Base-by-base conservation (phyloP, 805 yeast species). In the Geotrichum ghanense region DNA sequence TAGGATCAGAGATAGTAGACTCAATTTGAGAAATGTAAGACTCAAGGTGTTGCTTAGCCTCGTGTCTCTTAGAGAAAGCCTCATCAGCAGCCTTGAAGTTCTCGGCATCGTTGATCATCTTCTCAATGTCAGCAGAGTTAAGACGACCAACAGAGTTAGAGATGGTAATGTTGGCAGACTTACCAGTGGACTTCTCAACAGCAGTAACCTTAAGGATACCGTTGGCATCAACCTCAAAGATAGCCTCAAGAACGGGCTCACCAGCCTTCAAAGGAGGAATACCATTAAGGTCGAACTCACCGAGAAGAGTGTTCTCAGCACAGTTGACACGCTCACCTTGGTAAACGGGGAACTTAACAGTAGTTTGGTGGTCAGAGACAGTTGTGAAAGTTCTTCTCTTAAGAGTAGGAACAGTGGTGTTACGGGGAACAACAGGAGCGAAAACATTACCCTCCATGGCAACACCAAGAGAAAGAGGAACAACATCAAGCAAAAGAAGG, bases 261-360 rank as follows among this genome's bases (percentile, higher is more conserved):
- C 97, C 97, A 75, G 96, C 95, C 72, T 87, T 86, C 75, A 92
- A 79, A 69, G 97, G 97, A 69, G 98, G 97, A 65, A 90, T 85
- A 69, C 92, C 94, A 73, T 87, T 85, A 70, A 90, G 83, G 78
- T 90, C 97, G 74, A 90, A 90, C 80, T 90, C 95, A 77, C 97
- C 98, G 70, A 90, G 83, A 65, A 83, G 78, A 68, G 95, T 86
- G 87, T 90, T 90, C 77, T 90, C 97, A 67, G 83, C 74, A 72
- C 95, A 88, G 88, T 88, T 84, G 65, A 90, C 95, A 79, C 98
- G 92, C 80, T 90, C 98, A 82, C 98, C 98, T 79, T 90, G 97
- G 81, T 83, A 90, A 58, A 90, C 97, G 73, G 95, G 97, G 84
- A 90, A 88, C 74, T 86, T 92, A 57, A 90, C 97, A 60, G 95